Base-by-base conservation (phyloP, 2,329 filamentous ascomycete species). In the Lasiodiplodia sp. region DNA sequence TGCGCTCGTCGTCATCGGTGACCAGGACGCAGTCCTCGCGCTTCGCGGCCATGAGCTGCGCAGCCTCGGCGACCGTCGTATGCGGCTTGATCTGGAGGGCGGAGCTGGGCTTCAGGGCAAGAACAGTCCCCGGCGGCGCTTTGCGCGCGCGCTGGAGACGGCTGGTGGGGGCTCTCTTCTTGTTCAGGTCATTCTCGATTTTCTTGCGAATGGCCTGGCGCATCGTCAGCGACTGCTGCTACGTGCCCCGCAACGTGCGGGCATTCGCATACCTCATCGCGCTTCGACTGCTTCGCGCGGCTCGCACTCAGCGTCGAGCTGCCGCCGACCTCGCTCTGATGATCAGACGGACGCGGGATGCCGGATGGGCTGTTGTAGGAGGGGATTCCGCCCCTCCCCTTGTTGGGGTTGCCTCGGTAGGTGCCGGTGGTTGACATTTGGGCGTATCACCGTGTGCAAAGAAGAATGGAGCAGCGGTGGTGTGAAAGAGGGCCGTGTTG, bases 31-130 rank as follows among this genome's bases (percentile, higher is more conserved):
- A 99, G 80, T 99, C 96, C 81, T 99, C 96, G 75, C 96, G 88
- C 87, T 99, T 99, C 63, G 96, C 96, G 68, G 96, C 96, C 96
- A 99, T 99, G 77, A 99, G 86, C 85, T 99, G 96, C 51, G 96
- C 96, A 60, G 96, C 96, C 83, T 99, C 96, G 72, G 96, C 91
- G 68, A 99, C 95, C 62, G 93, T 97, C 31, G 94, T 97, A 72
- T 86, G 88, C 65, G 96, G 96, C 84, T 98, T 98, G 83, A 99
- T 98, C 84, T 99, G 96, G 21, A 99, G 90, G 55, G 96, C 96
- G 76, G 92, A 93, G 79, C 94, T 97, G 67, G 96, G 96, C 83
- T 96, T 96, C 72, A 99, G 87, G 76, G 96, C 93, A 70, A 99
- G 91, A 70, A 99, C 96, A 68, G 95, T 97, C 74, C 96, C 96